Conservation (phyloP, 2,329 filamentous ascomycete species). For the Cladosporium phlei region DNA sequence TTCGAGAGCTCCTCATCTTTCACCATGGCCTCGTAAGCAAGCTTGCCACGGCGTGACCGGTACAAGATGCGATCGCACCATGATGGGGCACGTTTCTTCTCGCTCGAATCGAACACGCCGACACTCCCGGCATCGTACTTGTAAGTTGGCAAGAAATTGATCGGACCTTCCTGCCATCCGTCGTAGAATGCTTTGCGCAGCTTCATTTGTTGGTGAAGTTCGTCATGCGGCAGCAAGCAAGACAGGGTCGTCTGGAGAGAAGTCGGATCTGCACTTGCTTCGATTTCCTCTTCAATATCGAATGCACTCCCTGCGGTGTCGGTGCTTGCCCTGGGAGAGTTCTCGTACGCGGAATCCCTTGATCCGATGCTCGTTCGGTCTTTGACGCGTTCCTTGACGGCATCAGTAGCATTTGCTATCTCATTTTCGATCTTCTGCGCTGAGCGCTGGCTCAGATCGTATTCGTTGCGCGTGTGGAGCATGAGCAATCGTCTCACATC, state of each 20-base stretch:
- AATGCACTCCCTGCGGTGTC: constrained; percentile 14
- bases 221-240: constrained; percentile 84
- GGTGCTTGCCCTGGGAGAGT: neutral
- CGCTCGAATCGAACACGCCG: constrained; percentile 87
- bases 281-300: constrained; percentile 23
- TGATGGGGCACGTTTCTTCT: constrained; percentile 86
- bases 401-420: constrained; percentile 24
- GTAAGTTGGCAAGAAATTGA: constrained; percentile 88
- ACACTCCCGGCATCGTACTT: constrained; percentile 97
- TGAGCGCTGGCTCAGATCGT: constrained; percentile 49
- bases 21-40: constrained; percentile 59
- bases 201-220: constrained; percentile 70
- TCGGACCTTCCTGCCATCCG: constrained; percentile 84
- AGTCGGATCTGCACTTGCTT: constrained; percentile 67
- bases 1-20: constrained; percentile 63
- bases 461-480: constrained; percentile 75
- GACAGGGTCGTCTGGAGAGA: constrained; percentile 84
- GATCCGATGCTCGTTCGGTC: constrained; percentile 16
- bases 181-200: constrained; percentile 79
- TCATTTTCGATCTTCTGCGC: constrained; percentile 34
- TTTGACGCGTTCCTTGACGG: constrained; percentile 19
- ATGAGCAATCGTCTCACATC: constrained; percentile 82
- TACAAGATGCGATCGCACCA: constrained; percentile 97
- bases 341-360: neutral
- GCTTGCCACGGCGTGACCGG: constrained; percentile 66